These are phyloP conservation scores for Botrytis tulipae DNA, from an alignment of 2,329 filamentous ascomycete genomes.

Conservation along the genomic window DNA sequence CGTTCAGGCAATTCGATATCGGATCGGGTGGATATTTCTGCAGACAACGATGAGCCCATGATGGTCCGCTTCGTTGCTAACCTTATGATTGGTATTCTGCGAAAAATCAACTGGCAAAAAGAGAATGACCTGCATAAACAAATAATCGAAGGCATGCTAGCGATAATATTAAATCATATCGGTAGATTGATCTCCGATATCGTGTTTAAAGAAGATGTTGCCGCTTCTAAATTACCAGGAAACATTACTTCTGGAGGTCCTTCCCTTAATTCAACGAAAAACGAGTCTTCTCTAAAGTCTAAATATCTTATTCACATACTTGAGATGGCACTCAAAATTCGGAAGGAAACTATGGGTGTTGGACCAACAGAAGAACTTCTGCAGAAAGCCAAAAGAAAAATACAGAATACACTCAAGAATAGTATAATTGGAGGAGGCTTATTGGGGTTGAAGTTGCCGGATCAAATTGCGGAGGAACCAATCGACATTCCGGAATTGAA, in stretches of 20 bases:
- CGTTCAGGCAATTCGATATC: not conserved
- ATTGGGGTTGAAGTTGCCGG: not conserved
- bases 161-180: slow-evolving; percentile 40
- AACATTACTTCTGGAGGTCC: not conserved
- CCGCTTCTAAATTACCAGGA: not conserved
- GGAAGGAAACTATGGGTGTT: not conserved
- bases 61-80: not conserved
- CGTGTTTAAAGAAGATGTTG: not conserved
- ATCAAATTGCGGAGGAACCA: not conserved
- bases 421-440: not conserved
- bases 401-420: not conserved
- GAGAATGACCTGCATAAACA: not conserved
- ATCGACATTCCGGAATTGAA: not conserved
- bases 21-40: not conserved
- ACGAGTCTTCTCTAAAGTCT: not conserved
- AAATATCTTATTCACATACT: not conserved
- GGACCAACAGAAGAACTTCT: not conserved
- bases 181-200: slow-evolving; percentile 39
- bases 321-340: not conserved
- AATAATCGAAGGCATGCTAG: slow-evolving; percentile 45
- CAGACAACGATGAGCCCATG: not conserved
- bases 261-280: too few species aligned
- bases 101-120: not conserved
- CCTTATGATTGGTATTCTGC: not conserved
- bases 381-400: not conserved